phyloP scores from a whole-genome alignment of 2,329 filamentous ascomycete species.

The Ilyonectria robusta region DNA sequence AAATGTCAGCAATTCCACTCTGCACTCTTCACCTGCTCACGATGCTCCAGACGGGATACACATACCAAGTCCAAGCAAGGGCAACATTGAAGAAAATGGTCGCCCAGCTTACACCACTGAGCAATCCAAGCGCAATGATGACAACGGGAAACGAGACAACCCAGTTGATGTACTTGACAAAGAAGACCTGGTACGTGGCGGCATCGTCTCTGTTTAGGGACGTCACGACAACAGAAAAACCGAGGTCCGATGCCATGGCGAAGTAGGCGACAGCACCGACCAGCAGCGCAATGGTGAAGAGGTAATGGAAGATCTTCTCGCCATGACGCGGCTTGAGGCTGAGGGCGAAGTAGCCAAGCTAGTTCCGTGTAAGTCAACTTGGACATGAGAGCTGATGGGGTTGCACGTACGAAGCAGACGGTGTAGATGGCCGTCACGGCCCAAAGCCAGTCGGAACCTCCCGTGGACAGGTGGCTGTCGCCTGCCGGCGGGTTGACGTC shows the following conservation, averaged over 20 bases:
- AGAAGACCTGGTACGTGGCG: slow-evolving; percentile 66
- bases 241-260: slow-evolving; percentile 66
- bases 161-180: slow-evolving; percentile 70
- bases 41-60: background rate
- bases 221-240: slow-evolving; percentile 58
- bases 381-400: background rate
- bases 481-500: slow-evolving; percentile 61
- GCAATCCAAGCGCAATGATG: slow-evolving; percentile 62
- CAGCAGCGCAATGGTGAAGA: slow-evolving; percentile 65
- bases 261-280: slow-evolving; percentile 67
- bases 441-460: slow-evolving; percentile 70
- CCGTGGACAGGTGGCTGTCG: slow-evolving; percentile 50
- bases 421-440: slow-evolving; percentile 65
- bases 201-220: slow-evolving; percentile 37
- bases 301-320: slow-evolving; percentile 70
- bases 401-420: slow-evolving; percentile 59
- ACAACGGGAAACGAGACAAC: slow-evolving; percentile 64
- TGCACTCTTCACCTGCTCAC: background rate
- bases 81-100: slow-evolving; percentile 66
- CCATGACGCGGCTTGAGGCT: slow-evolving; percentile 60
- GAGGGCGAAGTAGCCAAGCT: slow-evolving; percentile 59
- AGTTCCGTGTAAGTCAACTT: slow-evolving; percentile 28
- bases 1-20: slow-evolving; percentile 2
- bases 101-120: slow-evolving; percentile 69
- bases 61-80: slow-evolving; percentile 64